Conservation (phyloP, 352 stramenopile genomes). For the Saprolegnia parasitica region DNA sequence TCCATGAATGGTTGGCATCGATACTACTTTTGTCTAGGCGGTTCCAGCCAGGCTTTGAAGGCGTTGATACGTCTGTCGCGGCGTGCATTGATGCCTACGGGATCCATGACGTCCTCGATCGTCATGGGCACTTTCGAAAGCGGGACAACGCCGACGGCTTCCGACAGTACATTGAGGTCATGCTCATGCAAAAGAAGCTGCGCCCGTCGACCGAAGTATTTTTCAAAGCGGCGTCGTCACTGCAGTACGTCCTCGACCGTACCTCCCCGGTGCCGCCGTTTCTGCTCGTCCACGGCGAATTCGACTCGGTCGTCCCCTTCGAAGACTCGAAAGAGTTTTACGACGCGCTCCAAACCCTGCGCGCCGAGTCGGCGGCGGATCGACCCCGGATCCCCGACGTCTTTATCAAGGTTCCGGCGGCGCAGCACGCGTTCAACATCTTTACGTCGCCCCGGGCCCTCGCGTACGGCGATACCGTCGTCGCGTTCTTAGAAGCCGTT, state of each 20-base stretch:
- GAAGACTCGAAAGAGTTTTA: constrained; percentile 57
- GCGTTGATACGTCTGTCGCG: constrained; percentile 66
- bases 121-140: constrained; percentile 55
- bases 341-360: constrained; percentile 43
- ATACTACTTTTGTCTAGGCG: constrained; percentile 5
- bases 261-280: constrained; percentile 43
- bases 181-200: constrained; percentile 62
- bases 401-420: constrained; percentile 48
- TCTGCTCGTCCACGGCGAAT: constrained; percentile 49
- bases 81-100: constrained; percentile 71
- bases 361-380: constrained; percentile 30
- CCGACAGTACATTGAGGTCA: constrained; percentile 56
- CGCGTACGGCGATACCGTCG: constrained; percentile 50
- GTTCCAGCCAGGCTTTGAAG: constrained; percentile 70
- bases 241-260: constrained; percentile 49
- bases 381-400: constrained; percentile 48
- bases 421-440: constrained; percentile 64
- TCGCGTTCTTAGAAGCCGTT: constrained; percentile 42
- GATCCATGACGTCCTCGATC: constrained; percentile 71
- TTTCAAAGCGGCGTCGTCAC: constrained; percentile 56
- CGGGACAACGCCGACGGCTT: constrained; percentile 56
- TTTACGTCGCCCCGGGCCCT: constrained; percentile 49
- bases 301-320: constrained; percentile 55
- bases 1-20: no score
- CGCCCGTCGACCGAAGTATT: constrained; percentile 38